Conservation (phyloP, 164 flowering plant genomes). For the Cinnamomum chago region DNA sequence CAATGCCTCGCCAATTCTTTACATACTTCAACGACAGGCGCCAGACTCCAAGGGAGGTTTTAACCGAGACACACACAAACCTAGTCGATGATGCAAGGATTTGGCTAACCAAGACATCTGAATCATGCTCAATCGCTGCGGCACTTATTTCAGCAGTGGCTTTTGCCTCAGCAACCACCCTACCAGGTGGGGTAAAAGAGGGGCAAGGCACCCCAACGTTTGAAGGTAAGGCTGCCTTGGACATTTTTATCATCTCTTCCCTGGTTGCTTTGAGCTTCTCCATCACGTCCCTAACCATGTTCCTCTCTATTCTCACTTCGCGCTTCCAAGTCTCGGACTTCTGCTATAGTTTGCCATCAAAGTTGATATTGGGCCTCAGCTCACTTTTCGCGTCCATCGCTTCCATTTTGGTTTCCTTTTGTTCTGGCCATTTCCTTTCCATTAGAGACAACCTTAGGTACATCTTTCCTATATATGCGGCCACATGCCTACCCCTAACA, state of each 20-base stretch:
- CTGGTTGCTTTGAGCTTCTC: conserved; percentile 4
- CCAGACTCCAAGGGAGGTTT: conserved; percentile 2
- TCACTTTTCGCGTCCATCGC: conserved; percentile 6
- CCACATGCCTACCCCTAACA: neutral
- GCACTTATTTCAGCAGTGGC: conserved; percentile 11
- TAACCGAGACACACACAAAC: neutral
- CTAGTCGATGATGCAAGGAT: neutral
- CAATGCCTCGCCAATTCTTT: conserved; percentile 8
- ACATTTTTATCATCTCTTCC: neutral
- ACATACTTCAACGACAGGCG: neutral
- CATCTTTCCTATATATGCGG: neutral
- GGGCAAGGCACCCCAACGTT: neutral
- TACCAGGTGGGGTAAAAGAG: conserved; percentile 5
- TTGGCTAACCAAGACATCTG: conserved; percentile 9
- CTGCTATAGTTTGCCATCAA: neutral
- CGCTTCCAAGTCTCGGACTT: neutral
- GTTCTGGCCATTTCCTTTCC: conserved; percentile 9
- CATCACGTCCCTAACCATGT: neutral
- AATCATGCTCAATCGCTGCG: conserved; percentile 9
- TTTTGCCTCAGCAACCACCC: conserved; percentile 1
- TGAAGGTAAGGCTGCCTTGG: neutral
- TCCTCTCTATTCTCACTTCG: conserved; percentile 3
- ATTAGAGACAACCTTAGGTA: conserved; percentile 1
- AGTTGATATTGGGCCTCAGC: neutral
- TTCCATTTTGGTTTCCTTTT: conserved; percentile 13